Base-by-base conservation (phyloP, 169 alveolate genomes). In the Plasmodium sp. region DNA sequence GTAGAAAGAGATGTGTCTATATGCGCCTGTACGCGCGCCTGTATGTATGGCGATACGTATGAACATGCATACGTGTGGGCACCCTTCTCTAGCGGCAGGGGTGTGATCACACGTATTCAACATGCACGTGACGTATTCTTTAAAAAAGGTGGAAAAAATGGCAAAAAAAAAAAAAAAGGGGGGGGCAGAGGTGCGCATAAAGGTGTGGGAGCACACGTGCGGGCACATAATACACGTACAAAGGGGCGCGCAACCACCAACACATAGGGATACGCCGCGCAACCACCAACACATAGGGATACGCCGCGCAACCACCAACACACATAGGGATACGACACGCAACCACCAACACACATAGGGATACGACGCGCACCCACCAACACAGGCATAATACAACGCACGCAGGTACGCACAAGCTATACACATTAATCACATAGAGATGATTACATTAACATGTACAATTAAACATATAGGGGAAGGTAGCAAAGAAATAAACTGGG, bases 391-490 rank as follows among this genome's bases (percentile, higher is more conserved):
- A 22, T 22, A 22, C 27, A 22, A 22, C 22, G 62, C 62, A 7
- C 62, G 62, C 62, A 51, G 1, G 12, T 16, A 51, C 22, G 62
- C 62, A 51, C 62, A 51, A 51, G 62, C 5, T 31, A 22, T 31
- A n/a, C 77, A 75, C 58, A 75, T 75, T 75, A 75, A 34, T 75
- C 83, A 34, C 56, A 75, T 75, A 75, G n/a, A 31, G 56, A 33
- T 33, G 9, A 3, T 75, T 75, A 75, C 36, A 75, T 75, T 27
- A 75, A 75, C 33, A 34, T 39, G 83, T 75, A 75, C 83, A 75
- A 75, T 75, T 12, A 75, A 75, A 67, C 39, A 67, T 67, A 67
- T 67, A n/a, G 2, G 43, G 2, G 39, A 4, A 67, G 41, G 77
- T 18, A 67, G 39, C 6, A 18, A n/a, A 18, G 39, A 67, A 2